Evolutionary conservation across 257 asterid genomes (phyloP).

Genomic region (Solanum chiquidenum): DNA sequence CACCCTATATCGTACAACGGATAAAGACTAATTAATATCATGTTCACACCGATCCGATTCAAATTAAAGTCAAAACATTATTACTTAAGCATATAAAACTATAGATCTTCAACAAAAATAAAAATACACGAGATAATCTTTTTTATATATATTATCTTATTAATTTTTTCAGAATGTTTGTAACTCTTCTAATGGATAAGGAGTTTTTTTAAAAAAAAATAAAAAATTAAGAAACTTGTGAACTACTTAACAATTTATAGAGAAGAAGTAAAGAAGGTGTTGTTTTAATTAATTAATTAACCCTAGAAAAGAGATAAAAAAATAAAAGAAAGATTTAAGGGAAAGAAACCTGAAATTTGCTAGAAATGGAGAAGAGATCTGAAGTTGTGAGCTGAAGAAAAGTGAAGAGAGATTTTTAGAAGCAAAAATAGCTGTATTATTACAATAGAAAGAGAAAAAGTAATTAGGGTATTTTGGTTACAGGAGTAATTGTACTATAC

Average conservation of each 20-base stretch:
- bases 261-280: not conserved
- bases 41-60: not conserved
- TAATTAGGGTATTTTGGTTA: not conserved
- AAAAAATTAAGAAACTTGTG: not conserved
- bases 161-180: not conserved
- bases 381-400: not conserved
- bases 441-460: not conserved
- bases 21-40: not conserved
- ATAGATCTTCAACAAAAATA: not conserved
- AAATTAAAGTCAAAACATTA: not conserved
- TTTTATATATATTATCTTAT: not conserved
- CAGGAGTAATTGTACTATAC: not conserved
- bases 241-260: not conserved
- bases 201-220: not conserved
- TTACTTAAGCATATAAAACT: not conserved
- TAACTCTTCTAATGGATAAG: not conserved
- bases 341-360: not conserved
- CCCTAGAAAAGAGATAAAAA: not conserved
- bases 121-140: not conserved
- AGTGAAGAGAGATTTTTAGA: not conserved
- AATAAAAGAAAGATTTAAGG: not conserved
- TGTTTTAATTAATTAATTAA: not conserved
- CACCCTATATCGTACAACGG: not conserved
- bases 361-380: constrained; percentile 3
- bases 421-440: not conserved